Base-by-base conservation (phyloP, 169 alveolate species). In the Eimeria tenella region DNA sequence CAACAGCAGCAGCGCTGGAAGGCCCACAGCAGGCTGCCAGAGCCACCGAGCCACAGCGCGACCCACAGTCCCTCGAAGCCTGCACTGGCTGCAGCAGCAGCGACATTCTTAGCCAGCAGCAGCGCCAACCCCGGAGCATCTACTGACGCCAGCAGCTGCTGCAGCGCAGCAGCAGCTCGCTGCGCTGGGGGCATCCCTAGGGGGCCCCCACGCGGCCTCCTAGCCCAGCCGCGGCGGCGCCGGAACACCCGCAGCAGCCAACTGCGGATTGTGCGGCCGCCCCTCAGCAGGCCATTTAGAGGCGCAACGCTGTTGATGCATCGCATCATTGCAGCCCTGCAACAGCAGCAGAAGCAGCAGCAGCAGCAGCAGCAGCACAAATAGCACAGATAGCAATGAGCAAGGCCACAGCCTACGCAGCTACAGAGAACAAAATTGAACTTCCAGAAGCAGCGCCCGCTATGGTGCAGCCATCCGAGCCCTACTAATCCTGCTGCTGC, bases 261-360 rank as follows among this genome's bases (percentile, higher is more conserved):
- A 5, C 19, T 19, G 42, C 63, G 60, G 1, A 75, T 6, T 5
- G 55, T 7, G 17, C 86, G 17, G 17, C 65, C 86, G 25, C 86
- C 86, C 1, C 58, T 5, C 6, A 75, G 63, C 0, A 75, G 8
- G 23, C 86, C 15, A 42, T 25, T 75, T 5, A 75, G 21, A 75
- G 86, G 86, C 1, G 86, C 65, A 58, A 75, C 86, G 58, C 86
- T 75, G 65, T 52, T 50, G 10, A 75, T 42, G 49, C 65, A 75
- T 63, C 65, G 86, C 68, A 75, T 49, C 86, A 75, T 75, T 42
- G 49, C 58, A 19, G 86, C 86, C 31, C 86, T 75, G 86, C 86
- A 75, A 65, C 86, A 75, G 82, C 82, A 71, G 82, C 82, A 71
- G 82, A 31, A 71, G 53, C 82, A 71, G 82, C 82, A 71, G 82